phyloP scores from a whole-genome alignment of 108 stramenopile genomes.

The Skeletonema tropicum region DNA sequence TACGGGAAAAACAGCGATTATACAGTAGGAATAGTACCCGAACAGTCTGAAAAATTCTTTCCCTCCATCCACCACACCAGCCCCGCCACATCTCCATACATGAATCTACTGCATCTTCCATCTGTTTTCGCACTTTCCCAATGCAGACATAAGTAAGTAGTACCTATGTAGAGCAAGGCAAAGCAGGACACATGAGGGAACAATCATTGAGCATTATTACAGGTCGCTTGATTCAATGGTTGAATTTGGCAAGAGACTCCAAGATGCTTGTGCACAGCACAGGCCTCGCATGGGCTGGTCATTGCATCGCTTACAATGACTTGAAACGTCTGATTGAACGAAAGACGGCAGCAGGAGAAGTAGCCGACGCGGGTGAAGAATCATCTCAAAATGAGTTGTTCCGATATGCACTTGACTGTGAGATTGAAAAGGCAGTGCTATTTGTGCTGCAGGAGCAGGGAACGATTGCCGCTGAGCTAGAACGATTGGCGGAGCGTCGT shows the following conservation, averaged over 20 bases:
- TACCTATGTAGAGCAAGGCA: too few species aligned
- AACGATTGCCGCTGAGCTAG: constrained; percentile 8
- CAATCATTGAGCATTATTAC: too few species aligned
- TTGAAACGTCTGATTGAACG: not conserved
- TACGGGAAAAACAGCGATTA: too few species aligned
- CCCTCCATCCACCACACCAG: too few species aligned
- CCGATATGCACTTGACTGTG: constrained; percentile 6
- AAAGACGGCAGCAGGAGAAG: not conserved
- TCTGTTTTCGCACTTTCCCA: too few species aligned
- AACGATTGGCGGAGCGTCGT: not conserved
- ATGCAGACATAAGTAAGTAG: too few species aligned
- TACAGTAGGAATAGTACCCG: too few species aligned
- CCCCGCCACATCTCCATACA: too few species aligned
- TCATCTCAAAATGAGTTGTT: not conserved
- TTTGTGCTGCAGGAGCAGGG: constrained; percentile 22
- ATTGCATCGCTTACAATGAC: not conserved
- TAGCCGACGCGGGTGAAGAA: not conserved
- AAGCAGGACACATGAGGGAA: too few species aligned
- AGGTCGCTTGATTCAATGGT: too few species aligned
- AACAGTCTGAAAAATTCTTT: too few species aligned
- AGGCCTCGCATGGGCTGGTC: not conserved
- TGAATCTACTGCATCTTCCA: too few species aligned
- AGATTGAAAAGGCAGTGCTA: constrained; percentile 21
- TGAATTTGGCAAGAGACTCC: not conserved
- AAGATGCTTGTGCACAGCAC: not conserved